A percentile compares a stretch with the other conserved stretches of the same genome.
phyloP scores from a whole-genome alignment of 176 grass and related monocot genomes.

The Rhynchospora breviuscula region DNA sequence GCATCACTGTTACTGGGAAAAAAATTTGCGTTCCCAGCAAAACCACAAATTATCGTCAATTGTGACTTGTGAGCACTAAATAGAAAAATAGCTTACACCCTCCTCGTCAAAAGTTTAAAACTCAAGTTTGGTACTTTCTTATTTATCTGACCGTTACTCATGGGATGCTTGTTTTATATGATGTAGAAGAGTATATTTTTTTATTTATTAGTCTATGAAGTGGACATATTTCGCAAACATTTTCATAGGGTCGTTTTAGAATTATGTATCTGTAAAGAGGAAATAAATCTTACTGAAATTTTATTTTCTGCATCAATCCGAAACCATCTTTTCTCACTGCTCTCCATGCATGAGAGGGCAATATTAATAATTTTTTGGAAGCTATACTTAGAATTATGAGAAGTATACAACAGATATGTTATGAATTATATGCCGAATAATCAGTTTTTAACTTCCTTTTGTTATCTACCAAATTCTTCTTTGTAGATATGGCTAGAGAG shows the following conservation, averaged over 20 bases:
- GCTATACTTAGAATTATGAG: background rate
- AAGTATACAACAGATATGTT: background rate
- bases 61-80: background rate
- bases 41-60: background rate
- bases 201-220: background rate
- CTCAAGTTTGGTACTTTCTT: background rate
- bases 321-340: background rate
- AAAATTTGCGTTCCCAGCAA: background rate
- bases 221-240: background rate
- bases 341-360: background rate
- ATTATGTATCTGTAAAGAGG: background rate
- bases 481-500: conserved; percentile 81
- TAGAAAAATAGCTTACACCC: background rate
- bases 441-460: background rate
- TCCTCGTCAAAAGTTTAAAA: background rate
- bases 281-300: background rate
- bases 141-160: background rate
- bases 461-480: background rate
- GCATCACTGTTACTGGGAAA: background rate
- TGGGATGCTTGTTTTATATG: background rate
- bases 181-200: background rate
- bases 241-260: background rate
- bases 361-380: background rate
- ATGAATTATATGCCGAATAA: background rate
- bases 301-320: background rate